Percentiles rank a stretch among this genome's conserved stretches.
Evolutionary conservation across 768 basidiomycete species (phyloP).

Genomic region (Melanogaster broomeanus): DNA sequence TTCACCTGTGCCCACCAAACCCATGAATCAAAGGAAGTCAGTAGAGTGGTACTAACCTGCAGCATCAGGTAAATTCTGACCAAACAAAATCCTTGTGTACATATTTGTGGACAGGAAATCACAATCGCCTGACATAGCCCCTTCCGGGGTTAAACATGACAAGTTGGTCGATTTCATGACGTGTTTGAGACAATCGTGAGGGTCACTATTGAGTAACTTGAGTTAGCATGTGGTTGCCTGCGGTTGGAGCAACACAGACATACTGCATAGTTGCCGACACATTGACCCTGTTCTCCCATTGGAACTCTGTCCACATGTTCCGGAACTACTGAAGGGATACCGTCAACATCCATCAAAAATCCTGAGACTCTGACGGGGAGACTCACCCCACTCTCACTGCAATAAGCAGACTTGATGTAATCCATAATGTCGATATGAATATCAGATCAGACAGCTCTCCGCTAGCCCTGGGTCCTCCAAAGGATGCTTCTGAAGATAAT

Average conservation of each 20-base stretch:
- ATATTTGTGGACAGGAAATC: constrained; percentile 97
- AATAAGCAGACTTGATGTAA: constrained; percentile 65
- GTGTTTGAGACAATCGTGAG: constrained; percentile 87
- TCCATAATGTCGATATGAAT: constrained; percentile 93
- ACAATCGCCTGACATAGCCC: constrained; percentile 89
- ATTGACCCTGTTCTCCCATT: constrained; percentile 99
- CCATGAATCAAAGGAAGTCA: not conserved
- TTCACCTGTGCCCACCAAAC: constrained; percentile 61
- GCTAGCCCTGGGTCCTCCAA: constrained; percentile 88
- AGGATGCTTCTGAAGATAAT: constrained; percentile 98
- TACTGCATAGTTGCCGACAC: constrained; percentile 82
- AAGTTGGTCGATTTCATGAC: constrained; percentile 98
- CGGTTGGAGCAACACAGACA: constrained; percentile 30
- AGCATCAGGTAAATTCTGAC: constrained; percentile 47
- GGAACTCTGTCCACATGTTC: constrained; percentile 99
- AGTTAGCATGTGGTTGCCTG: no score
- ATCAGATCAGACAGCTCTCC: constrained; percentile 91
- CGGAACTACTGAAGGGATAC: constrained; percentile 64
- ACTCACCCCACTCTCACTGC: constrained; percentile 87
- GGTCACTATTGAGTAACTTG: constrained; percentile 51
- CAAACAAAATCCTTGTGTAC: constrained; percentile 93
- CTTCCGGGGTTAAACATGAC: constrained; percentile 92
- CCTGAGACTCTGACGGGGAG: not conserved
- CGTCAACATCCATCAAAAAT: no score
- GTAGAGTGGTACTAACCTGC: no score